Percentiles rank a stretch among this genome's conserved stretches.
Evolutionary conservation across 1,284 basidiomycete genomes (phyloP).

Genomic region (Bjerkandera adusta): DNA sequence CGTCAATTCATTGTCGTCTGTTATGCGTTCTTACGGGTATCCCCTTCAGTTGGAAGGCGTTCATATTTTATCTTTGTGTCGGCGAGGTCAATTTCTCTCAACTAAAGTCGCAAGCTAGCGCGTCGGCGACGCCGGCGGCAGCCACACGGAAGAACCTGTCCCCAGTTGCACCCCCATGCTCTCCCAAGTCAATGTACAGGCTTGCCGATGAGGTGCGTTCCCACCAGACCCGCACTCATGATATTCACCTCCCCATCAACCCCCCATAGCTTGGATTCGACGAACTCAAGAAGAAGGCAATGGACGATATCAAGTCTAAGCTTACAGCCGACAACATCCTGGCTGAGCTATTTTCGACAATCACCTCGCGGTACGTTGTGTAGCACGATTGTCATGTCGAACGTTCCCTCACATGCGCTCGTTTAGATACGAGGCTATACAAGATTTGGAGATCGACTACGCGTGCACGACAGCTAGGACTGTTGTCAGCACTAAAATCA

Average conservation of each 20-base stretch:
- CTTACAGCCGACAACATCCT: slow-evolving; percentile 18
- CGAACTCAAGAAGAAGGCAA: slow-evolving; percentile 15
- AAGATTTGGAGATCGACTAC: neutral
- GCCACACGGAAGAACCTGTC: neutral
- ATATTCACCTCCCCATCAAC: slow-evolving; percentile 1
- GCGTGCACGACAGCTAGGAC: neutral
- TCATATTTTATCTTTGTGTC: neutral
- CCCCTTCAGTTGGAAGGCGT: neutral
- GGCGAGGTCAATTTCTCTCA: neutral
- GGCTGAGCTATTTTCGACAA: slow-evolving; percentile 20
- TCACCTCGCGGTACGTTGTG: slow-evolving; percentile 14
- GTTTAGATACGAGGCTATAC: neutral
- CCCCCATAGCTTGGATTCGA: slow-evolving; percentile 21
- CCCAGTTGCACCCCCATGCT: slow-evolving; percentile 4
- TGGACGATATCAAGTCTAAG: slow-evolving; percentile 15
- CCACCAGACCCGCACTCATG: neutral
- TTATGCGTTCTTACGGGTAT: neutral
- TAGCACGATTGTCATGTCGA: neutral
- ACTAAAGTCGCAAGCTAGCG: slow-evolving; percentile 16
- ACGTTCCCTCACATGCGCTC: neutral
- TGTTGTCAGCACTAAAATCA: too few relatives aligned
- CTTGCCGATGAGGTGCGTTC: slow-evolving; percentile 18
- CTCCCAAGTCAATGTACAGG: slow-evolving; percentile 24
- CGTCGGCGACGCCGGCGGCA: neutral
- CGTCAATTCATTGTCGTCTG: neutral